Evolutionary conservation across 208 protist genomes (phyloP), one percentile per base, ranked within the genome.

Genomic region (Strigomonas culicis): DNA sequence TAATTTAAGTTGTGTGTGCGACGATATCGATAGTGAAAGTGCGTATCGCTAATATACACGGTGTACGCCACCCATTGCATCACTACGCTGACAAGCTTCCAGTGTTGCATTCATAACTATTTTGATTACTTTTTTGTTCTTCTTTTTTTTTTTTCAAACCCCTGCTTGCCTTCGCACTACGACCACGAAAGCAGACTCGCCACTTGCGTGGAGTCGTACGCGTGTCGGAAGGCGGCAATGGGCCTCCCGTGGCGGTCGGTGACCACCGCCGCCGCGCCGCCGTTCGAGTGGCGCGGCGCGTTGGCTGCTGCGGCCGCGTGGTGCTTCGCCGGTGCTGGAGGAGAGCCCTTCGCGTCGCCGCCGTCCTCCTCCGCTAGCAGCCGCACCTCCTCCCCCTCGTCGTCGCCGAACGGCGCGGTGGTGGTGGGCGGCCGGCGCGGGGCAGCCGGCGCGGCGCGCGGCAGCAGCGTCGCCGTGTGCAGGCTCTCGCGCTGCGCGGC

Each of bases 201-300:
- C 24, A 74, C 56, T 31, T 68, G 59, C 11, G 60, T 31, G 0
- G 64, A 69, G 36, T 69, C 64, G 44, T 69, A 69, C 11, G 44
- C 56, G 25, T n/a, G n/a, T n/a, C n/a, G n/a, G n/a, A n/a, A n/a
- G n/a, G n/a, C n/a, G n/a, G n/a, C n/a, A n/a, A n/a, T n/a, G n/a
- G n/a, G n/a, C n/a, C n/a, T n/a, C n/a, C 27, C 49, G 21, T 53
- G 21, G 8, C 21, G 13, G 10, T 24, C 27, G 25, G 7, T 31
- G 28, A 39, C 55, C 31, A 11, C 31, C 28, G 55, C 31, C 4
- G 55, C 13, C 7, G 55, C 31, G 7, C 31, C 17, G 27, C 11
- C 2, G 8, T 32, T 4, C n/a, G 17, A 21, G 4, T 2, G 15
- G 22, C 46, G 7, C 4, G 46, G 46, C 17, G 17, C 22, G 31